Evolutionary conservation across 306 rosid species (phyloP), one percentile per base, ranked within the genome.

Genomic region (Sicyos baderoa): DNA sequence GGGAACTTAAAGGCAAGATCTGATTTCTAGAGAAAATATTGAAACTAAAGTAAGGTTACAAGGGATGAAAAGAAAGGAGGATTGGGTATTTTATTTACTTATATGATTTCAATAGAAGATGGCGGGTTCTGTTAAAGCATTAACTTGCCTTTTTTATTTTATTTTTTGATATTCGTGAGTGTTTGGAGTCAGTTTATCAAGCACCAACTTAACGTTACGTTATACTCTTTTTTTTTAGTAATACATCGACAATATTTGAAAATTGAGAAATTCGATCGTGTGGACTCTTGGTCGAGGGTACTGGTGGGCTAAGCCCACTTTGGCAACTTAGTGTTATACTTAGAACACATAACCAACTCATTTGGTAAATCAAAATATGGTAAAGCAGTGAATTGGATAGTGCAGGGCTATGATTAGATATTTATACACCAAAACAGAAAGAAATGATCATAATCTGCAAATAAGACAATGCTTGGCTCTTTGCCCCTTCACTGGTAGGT

Each of bases 1-100:
- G 97, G 95, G 76, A 80, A 76, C 67, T 73, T 82, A 22, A 70
- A 75, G 16, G 97, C 91, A 75, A 91, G 85, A 80, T 91, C 96
- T 58, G 56, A 48, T 77, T 89, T 79, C 97, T 91, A 85, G 62
- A 63, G 60, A 12, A 75, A 71, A 27, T 52, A 45, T 44, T 27
- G 32, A 27, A 27, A 68, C 63, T 60, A 80, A 73, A 10, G 74
- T 57, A 72, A 60, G 54, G 29, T 65, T 14, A 47, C 32, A 55
- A 51, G 67, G 60, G 29, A 37, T 52, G 35, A 13, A 64, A 25
- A 6, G 2, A 69, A 27, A 56, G 12, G 7, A 75, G n/a, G n/a
- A n/a, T 21, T 32, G 14, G 8, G 17, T 13, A 51, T 12, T 71
- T 56, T 45, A 58, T 5, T 65, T 60, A 29, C 53, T 14, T 73